Base-by-base conservation (phyloP, 176 grass and related monocot genomes). In the Dendrocalamus sinicus region DNA sequence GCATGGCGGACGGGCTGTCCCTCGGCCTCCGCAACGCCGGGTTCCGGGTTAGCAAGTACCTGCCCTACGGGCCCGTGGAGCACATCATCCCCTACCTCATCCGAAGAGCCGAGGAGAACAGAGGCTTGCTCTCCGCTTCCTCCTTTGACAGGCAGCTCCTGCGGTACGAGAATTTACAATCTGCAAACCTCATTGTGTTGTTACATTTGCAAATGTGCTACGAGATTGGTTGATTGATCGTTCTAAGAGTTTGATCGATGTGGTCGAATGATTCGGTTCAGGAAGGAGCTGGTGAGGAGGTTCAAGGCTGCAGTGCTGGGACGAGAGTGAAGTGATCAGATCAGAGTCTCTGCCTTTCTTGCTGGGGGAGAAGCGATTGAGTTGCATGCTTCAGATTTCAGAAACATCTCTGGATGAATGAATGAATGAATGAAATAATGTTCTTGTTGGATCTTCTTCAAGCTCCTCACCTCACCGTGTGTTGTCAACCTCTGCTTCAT, bases 1-100 rank as follows among this genome's bases (percentile, higher is more conserved):
- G 97, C 67, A 99, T 99, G 97, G 97, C 97, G 22, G 92, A 99
- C 68, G 94, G 94, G 62, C 90, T 96, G 0, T 96, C 97, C 40
- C 73, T 94, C 11, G 62, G 86, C 13, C 97, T 99, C 24, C 93
- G 85, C 48, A 96, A 96, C 83, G 94, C 94, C 12, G 93, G 93
- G 4, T 99, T 96, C 75, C 88, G 92, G 62, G 97, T 99, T 9
- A 93, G 91, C 86, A 96, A 99, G 72, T 99, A 99, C 79, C 82
- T 99, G 71, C 94, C 97, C 3, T 99, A 94, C 84, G 97, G 97
- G 23, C 97, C 94, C 1, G 97, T 99, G 59, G 90, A 96, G 55
- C 84, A 99, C 68, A 90, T 96, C 78, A 92, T 99, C 81, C 97
- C 97, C 1, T 99, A 99, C 84, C 94, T 99, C 17, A 83, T 99